Conservation (phyloP, 1,284 basidiomycete species). For the Termitomyces sp. region DNA sequence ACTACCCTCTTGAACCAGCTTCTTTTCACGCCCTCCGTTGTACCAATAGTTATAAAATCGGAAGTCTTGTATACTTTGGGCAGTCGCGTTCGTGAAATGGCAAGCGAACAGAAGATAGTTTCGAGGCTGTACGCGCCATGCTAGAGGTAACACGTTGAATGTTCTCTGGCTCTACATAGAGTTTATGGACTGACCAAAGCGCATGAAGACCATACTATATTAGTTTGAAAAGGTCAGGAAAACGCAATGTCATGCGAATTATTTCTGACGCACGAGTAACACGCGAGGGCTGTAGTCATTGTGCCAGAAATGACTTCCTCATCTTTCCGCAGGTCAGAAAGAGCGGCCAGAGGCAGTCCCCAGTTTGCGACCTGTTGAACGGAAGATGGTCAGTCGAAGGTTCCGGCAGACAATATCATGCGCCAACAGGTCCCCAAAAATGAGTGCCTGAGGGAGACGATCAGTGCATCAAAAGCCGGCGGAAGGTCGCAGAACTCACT, state of each 20-base stretch:
- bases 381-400: slow-evolving; percentile 14
- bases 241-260: slow-evolving; percentile 5
- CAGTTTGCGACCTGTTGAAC: slow-evolving; percentile 84
- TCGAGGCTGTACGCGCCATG: slow-evolving; percentile 91
- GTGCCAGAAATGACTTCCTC: slow-evolving; percentile 93
- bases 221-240: slow-evolving; percentile 11
- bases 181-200: slow-evolving; percentile 61
- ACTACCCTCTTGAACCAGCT: slow-evolving; percentile 33
- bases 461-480: slow-evolving; percentile 10
- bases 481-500: slow-evolving; percentile 48
- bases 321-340: slow-evolving; percentile 87
- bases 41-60: slow-evolving; percentile 91
- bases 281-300: slow-evolving; percentile 87
- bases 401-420: slow-evolving; percentile 9
- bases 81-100: slow-evolving; percentile 85
- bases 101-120: slow-evolving; percentile 95
- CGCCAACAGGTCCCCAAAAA: slow-evolving; percentile 90
- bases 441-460: slow-evolving; percentile 66
- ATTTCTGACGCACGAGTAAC: slow-evolving; percentile 81
- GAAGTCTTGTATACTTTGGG: slow-evolving; percentile 77
- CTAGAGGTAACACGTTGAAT: slow-evolving; percentile 32
- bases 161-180: neutral
- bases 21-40: slow-evolving; percentile 70
- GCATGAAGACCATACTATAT: slow-evolving; percentile 86
- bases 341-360: slow-evolving; percentile 90